Evolutionary conservation across 768 basidiomycete genomes (phyloP).

Genomic region (Tylopilus plumbeoviolaceoides): DNA sequence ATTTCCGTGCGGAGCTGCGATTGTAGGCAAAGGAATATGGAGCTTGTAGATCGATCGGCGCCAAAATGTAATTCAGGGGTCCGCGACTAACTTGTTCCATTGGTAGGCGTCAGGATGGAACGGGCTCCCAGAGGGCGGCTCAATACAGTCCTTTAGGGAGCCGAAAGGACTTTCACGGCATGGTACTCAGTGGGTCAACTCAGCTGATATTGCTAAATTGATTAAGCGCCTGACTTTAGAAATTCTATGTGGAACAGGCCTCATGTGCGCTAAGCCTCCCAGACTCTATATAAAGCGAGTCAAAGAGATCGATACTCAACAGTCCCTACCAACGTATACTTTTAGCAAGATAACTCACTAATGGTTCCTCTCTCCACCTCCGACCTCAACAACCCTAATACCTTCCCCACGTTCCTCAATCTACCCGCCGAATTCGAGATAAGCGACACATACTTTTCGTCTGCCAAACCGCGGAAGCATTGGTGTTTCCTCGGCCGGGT

Average conservation of each 20-base stretch:
- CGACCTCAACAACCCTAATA: constrained; percentile 22
- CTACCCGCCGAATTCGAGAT: constrained; percentile 24
- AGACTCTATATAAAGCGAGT: not conserved
- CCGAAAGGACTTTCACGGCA: constrained; percentile 12
- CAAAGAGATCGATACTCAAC: not conserved
- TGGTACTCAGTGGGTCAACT: too few species aligned
- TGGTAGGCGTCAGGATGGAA: not conserved
- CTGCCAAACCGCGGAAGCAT: constrained; percentile 25
- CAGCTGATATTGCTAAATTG: too few species aligned
- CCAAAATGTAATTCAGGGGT: not conserved
- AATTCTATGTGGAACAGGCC: too few species aligned
- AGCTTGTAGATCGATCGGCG: constrained; percentile 9
- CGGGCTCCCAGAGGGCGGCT: not conserved
- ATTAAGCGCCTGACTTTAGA: too few species aligned
- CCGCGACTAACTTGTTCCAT: not conserved
- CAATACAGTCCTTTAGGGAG: not conserved
- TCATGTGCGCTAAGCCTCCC: too few species aligned
- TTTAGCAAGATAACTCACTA: constrained; percentile 3
- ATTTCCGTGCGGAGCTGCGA: not conserved
- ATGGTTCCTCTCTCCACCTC: constrained; percentile 22
- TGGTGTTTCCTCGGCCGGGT: constrained; percentile 31
- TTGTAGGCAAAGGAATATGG: not conserved
- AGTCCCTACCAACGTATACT: not conserved
- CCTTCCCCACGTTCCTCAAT: constrained; percentile 23
- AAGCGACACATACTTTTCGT: constrained; percentile 18